Conservation (phyloP, 345 rosid genomes). For the Cardamine chenopodiifolia region DNA sequence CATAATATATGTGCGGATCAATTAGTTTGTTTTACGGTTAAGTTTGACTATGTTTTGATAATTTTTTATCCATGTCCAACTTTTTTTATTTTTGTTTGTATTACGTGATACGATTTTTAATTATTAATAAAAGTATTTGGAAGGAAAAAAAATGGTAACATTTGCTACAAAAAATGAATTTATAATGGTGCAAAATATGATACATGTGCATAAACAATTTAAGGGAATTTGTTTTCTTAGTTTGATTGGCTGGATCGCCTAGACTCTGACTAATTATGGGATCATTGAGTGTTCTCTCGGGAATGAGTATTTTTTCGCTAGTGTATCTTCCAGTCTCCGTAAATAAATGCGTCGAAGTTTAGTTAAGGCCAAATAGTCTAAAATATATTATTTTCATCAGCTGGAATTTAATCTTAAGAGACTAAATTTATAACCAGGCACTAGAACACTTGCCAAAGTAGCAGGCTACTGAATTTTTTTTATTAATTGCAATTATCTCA, state of each 20-base stretch:
- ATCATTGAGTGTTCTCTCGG: conserved; percentile 18
- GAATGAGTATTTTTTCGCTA: conserved; percentile 8
- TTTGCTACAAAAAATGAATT: neutral
- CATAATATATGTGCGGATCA: too few species aligned
- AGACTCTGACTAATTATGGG: conserved; percentile 29
- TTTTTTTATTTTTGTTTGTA: too few species aligned
- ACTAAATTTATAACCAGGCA: neutral
- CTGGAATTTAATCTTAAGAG: neutral
- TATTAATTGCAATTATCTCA: too few species aligned
- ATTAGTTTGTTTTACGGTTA: too few species aligned
- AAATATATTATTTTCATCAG: neutral
- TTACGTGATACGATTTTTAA: too few species aligned
- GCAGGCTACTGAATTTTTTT: neutral
- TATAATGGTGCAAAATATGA: neutral
- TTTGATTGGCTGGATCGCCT: conserved; percentile 17
- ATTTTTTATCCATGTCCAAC: too few species aligned
- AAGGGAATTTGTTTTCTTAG: neutral
- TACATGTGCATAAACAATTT: neutral
- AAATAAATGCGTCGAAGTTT: neutral
- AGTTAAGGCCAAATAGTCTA: conserved; percentile 9
- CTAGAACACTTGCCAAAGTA: neutral
- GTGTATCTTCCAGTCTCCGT: neutral
- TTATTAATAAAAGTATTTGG: too few species aligned
- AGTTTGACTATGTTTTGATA: too few species aligned
- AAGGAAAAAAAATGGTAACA: too few species aligned